Evolutionary conservation across 257 asterid genomes (phyloP).

Genomic region (Gynochthodes officinalis): DNA sequence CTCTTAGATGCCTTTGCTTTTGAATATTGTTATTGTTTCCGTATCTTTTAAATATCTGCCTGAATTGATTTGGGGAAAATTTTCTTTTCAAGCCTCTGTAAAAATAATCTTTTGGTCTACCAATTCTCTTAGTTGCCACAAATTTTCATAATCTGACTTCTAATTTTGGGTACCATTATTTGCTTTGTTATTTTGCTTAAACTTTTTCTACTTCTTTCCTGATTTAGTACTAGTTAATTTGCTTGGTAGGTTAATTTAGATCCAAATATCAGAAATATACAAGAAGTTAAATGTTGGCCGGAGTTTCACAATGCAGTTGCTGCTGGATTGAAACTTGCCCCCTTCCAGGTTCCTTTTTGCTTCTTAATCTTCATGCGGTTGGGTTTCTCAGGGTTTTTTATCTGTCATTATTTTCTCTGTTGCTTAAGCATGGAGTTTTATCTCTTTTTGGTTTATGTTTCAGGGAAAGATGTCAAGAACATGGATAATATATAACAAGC

Average conservation of each 20-base stretch:
- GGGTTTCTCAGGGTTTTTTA: background rate
- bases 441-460: conserved; percentile 18
- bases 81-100: background rate
- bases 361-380: background rate
- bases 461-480: conserved; percentile 98
- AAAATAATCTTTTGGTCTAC: background rate
- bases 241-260: conserved; percentile 77
- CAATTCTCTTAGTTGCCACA: background rate
- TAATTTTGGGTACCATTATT: background rate
- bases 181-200: background rate
- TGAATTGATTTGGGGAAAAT: background rate
- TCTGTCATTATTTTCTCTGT: background rate
- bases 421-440: background rate
- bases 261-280: conserved; percentile 79
- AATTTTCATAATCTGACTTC: background rate
- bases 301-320: conserved; percentile 99
- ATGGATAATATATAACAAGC: conserved; percentile 92
- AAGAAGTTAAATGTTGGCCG: conserved; percentile 91
- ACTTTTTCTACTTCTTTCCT: background rate
- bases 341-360: conserved; percentile 65
- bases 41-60: background rate
- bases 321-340: conserved; percentile 91
- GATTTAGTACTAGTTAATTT: background rate
- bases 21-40: background rate
- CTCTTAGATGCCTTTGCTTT: background rate